Base-by-base conservation (phyloP, 192 early-diverging fungal genomes). In the Entomortierella beljakovae region DNA sequence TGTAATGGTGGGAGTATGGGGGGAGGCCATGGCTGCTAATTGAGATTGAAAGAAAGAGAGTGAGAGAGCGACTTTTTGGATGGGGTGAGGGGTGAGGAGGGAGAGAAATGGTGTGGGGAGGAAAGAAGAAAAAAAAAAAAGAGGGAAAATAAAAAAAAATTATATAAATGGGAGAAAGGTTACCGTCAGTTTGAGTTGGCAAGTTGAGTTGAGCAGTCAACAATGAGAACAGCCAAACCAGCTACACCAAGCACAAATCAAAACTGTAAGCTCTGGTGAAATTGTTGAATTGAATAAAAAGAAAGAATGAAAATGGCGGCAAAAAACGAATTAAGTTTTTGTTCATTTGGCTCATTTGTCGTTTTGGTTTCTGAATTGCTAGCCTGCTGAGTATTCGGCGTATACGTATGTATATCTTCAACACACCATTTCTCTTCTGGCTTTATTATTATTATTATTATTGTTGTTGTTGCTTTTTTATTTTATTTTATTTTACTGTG, bases 11-110 rank as follows among this genome's bases (percentile, higher is more conserved):
- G 64, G 64, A 57, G 64, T 57, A 54, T 56, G 48, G 64, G 64
- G 64, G 55, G 64, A 67, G 64, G 42, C 64, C 64, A 67, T 67
- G 40, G 64, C 38, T 56, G 54, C 40, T 34, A 11, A n/a, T 22
- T 28, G 64, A 53, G 64, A 52, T 42, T 53, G 64, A 52, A 49
- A 16, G 7, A 18, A 33, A 57, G 64, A 34, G 35, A 13, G 34
- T 37, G 55, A 67, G 64, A 57, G 34, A 57, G 43, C 52, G 52
- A 55, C 54, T 57, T 67, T 34, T 46, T n/a, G 55, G 46, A 57
- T 40, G 55, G 54, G 40, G 40, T 33, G 53, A 29, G 33, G 16
- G n/a, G n/a, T 53, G 38, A 29, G 31, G 40, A 18, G 29, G 23
- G 50, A 54, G n/a, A 22, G 54, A 28, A 11, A 11, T n/a, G n/a